Conservation (phyloP, 2,329 filamentous ascomycete genomes). For the Neopestalotiopsis sp. region DNA sequence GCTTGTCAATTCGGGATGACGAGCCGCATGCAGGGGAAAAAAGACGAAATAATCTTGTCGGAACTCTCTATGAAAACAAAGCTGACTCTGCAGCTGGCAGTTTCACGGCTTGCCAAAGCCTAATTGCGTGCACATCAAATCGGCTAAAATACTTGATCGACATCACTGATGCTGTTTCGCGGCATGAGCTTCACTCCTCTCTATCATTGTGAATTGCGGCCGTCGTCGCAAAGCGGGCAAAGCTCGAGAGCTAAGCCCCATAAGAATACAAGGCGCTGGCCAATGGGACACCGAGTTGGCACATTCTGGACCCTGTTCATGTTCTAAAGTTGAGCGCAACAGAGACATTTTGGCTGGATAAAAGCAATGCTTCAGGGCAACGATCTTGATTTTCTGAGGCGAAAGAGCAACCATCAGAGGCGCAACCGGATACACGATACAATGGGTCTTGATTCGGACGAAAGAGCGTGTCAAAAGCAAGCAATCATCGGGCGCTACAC, state of each 20-base stretch:
- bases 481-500: too few species aligned
- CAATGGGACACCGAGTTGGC: not conserved
- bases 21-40: not conserved
- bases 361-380: not conserved
- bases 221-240: not conserved
- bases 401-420: not conserved
- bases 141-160: slow-evolving; percentile 13
- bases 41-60: not conserved
- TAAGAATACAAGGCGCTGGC: slow-evolving; percentile 11
- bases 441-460: too few species aligned
- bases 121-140: not conserved
- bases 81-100: not conserved
- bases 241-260: not conserved
- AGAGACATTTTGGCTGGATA: not conserved
- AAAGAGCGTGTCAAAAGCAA: too few species aligned
- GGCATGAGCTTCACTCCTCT: slow-evolving; percentile 6
- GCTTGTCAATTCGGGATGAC: not conserved
- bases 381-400: not conserved
- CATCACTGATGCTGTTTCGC: not conserved
- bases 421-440: too few species aligned
- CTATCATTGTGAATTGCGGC: not conserved
- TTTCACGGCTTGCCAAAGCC: not conserved
- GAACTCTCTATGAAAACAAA: slow-evolving; percentile 1
- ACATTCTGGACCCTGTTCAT: not conserved
- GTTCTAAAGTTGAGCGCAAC: not conserved